A percentile compares a stretch with the other conserved stretches of the same genome.
phyloP scores from a whole-genome alignment of 352 stramenopile species.

The Phytophthora uliginosa region DNA sequence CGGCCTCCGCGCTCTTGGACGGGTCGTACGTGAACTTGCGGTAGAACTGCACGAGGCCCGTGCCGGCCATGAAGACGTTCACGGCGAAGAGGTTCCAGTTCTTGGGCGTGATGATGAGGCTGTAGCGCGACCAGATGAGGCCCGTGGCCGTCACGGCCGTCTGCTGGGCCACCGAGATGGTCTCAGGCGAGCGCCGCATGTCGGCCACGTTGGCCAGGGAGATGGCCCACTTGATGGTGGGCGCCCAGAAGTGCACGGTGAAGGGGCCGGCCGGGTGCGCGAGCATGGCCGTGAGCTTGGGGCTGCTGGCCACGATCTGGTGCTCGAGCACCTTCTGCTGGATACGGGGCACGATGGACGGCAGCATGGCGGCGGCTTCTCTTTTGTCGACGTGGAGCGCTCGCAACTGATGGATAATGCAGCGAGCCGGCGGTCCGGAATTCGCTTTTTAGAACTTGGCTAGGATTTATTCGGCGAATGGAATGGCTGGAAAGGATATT shows the following conservation, averaged over 20 bases:
- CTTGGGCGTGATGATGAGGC: constrained; percentile 87
- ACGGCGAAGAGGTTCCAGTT: constrained; percentile 93
- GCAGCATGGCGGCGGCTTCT: constrained; percentile 47
- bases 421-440: constrained; percentile 6
- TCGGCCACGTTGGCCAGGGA: constrained; percentile 88
- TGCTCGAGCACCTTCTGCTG: constrained; percentile 76
- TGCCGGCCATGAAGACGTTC: constrained; percentile 90
- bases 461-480: neutral
- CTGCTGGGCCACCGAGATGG: constrained; percentile 85
- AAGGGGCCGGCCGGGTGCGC: constrained; percentile 89
- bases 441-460: constrained; percentile 7
- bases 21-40: constrained; percentile 75
- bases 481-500: neutral
- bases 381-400: constrained; percentile 13
- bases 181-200: constrained; percentile 82
- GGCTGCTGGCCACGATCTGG: constrained; percentile 70
- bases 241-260: constrained; percentile 92
- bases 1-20: constrained; percentile 10
- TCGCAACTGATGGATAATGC: constrained; percentile 6
- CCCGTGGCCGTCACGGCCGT: constrained; percentile 77
- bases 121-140: constrained; percentile 92
- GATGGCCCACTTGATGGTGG: constrained; percentile 91
- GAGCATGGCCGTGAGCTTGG: constrained; percentile 69
- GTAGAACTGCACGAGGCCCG: constrained; percentile 83
- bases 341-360: constrained; percentile 72